phyloP scores from a whole-genome alignment of 441 rosid species.

The Pelargonium citronellum region DNA sequence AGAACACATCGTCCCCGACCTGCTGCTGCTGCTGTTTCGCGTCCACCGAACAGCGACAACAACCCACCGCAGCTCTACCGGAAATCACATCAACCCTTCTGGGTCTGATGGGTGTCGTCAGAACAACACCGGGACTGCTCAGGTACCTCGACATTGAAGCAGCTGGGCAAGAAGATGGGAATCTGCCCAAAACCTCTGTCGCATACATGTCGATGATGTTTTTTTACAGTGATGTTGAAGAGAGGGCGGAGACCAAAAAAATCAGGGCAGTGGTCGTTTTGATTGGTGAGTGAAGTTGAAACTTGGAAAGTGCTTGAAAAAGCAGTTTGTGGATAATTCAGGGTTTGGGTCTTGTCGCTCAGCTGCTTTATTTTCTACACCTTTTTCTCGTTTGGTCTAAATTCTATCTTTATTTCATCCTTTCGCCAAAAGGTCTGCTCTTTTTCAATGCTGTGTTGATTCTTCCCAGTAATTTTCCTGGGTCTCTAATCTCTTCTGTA shows the following conservation, averaged over 20 bases:
- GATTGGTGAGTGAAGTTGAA: conserved; percentile 4
- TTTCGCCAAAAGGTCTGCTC: neutral
- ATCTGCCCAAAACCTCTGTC: conserved; percentile 13
- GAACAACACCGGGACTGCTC: conserved; percentile 19
- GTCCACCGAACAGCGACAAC: conserved; percentile 24
- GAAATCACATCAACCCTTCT: neutral
- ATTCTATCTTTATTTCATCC: neutral
- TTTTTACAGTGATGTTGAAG: neutral
- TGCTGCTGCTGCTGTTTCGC: conserved; percentile 18
- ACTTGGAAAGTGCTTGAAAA: neutral
- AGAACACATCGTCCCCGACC: conserved; percentile 55
- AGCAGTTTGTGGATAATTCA: conserved; percentile 1
- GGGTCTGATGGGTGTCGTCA: conserved; percentile 26
- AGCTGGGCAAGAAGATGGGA: conserved; percentile 6
- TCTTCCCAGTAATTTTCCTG: neutral
- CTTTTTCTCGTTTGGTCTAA: neutral
- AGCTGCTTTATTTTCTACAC: conserved; percentile 5
- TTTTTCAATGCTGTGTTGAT: neutral
- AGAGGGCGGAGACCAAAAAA: neutral
- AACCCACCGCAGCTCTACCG: conserved; percentile 8
- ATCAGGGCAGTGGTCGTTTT: conserved; percentile 1
- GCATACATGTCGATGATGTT: neutral
- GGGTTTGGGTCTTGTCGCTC: neutral
- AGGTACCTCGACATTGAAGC: conserved; percentile 27
- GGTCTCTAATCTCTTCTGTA: neutral